Base-by-base conservation (phyloP, 2,329 filamentous ascomycete species). In the Pseudogymnoascus sp. region DNA sequence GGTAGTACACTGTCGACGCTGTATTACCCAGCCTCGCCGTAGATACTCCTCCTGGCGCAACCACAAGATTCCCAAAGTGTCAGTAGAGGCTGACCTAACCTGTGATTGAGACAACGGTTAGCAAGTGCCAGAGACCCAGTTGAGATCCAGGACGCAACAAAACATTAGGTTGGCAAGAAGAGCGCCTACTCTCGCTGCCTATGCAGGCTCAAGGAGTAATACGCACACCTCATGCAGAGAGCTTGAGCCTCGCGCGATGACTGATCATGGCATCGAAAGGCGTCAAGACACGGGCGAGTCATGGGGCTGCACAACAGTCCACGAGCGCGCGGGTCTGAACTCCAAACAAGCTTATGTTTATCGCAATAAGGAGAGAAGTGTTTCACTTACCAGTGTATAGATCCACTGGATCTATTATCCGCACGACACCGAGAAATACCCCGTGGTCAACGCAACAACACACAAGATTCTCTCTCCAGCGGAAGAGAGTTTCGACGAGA, bases 1-100 rank as follows among this genome's bases (percentile, higher is more conserved):
- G 57, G 57, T 48, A 6, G 23, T 39, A 58, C 37, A 39, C 57
- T 58, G 28, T 60, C 58, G 34, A 37, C 57, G 34, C 37, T 58
- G 57, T 57, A 57, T 35, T 33, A 57, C 33, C 15, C 52, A 33
- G 52, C 52, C 52, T 57, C 33, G 52, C 33, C 33, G 15, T n/a
- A 34, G 33, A 57, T 33, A 35, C 33, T 34, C 28, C 52, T 57
- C 34, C n/a, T 57, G 52, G 28, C 52, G 19, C 52, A 57, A 34
- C 28, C 52, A 57, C 52, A 34, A 57, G 52, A 57, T 19, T 33
- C 52, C 33, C 28, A 57, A 9, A 57, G 28, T 57, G 52, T 33
- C 28, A 35, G 52, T 33, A 57, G 52, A 33, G 52, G 33, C 52
- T 57, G 52, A 57, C 33, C 52, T 57, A 15, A 45, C 39, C 52